Evolutionary conservation across 352 stramenopile genomes (phyloP).

Genomic region (Phytophthora multivora): DNA sequence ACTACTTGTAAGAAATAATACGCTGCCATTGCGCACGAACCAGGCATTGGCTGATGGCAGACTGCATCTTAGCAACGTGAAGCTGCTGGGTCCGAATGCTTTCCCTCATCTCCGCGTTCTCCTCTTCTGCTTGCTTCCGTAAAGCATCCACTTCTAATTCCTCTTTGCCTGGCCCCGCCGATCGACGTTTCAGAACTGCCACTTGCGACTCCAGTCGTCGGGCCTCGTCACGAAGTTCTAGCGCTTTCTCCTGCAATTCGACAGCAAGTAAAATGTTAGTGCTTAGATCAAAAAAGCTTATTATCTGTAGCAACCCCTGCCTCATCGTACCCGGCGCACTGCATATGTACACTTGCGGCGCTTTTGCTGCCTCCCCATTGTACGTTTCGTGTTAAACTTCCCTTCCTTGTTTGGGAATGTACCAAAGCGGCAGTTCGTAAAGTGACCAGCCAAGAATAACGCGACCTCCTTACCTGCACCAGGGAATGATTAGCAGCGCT

Average conservation of each 20-base stretch:
- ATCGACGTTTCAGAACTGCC: conserved; percentile 13
- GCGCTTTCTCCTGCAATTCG: conserved; percentile 7
- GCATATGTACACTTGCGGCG: conserved; percentile 20
- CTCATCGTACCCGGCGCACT: conserved; percentile 8
- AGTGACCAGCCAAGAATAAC: conserved; percentile 2
- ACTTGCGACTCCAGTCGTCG: conserved; percentile 14
- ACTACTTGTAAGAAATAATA: background rate
- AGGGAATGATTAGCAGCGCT: background rate
- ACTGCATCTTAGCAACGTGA: conserved; percentile 18
- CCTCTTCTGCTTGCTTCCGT: conserved; percentile 1
- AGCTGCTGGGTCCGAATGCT: conserved; percentile 1
- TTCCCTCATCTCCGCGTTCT: conserved; percentile 3
- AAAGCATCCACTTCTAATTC: background rate
- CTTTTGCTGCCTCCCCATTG: background rate
- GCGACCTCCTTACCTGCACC: background rate
- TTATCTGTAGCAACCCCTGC: background rate
- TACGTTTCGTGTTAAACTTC: too few relatives aligned
- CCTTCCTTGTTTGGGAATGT: background rate
- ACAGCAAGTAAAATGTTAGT: background rate
- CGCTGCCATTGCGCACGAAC: background rate
- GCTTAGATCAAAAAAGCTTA: too few relatives aligned
- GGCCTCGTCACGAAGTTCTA: conserved; percentile 9
- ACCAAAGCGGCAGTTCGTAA: background rate
- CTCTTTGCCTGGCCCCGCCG: background rate
- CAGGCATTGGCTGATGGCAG: conserved; percentile 9